Evolutionary conservation across 495 filamentous ascomycete species (phyloP), one percentile per base, ranked within the genome.

Genomic region (Penicillium pulvis): DNA sequence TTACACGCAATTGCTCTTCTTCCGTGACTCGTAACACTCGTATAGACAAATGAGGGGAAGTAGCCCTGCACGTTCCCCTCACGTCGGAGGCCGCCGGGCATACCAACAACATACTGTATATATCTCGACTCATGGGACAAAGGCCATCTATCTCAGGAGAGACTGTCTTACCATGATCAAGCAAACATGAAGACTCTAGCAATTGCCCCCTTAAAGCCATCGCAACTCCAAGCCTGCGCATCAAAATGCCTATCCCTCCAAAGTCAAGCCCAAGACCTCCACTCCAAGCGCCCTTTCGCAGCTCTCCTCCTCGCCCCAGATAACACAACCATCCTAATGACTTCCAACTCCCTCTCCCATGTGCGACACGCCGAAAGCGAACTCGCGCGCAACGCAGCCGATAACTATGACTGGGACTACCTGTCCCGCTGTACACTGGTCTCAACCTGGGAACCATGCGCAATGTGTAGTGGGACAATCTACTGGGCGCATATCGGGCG

Each of bases 401-500:
- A 69, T 4, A 81, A 83, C 57, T 83, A 79, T 53, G 64, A 74
- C 14, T 77, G 76, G 60, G 71, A 73, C 6, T 85, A 76, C 58
- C 71, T 83, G 0, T 76, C 74, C 63, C 60, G 57, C 10, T 82
- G 80, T 57, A 82, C 82, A 3, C 66, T 83, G 24, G 73, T 82
- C 20, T 78, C 75, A 16, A 82, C 80, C 6, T 85, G 82, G 80
- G 81, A 85, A 61, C 82, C 81, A 7, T 83, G 81, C 61, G 81
- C 78, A 17, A 83, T 83, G 81, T 83, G 82, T 58, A 72, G 71
- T 51, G 71, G 68, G 14, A 74, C 73, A 11, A 70, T 73, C 28
- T 76, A 83, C 66, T 84, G 82, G 81, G 80, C 81, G 55, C 77
- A 82, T 60, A 84, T 83, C 42, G 82, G 81, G 10, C 69, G 81